Percentiles rank a stretch among this genome's conserved stretches.
Evolutionary conservation across 208 protist genomes (phyloP).

Genomic region (Leishmania guyanensis): DNA sequence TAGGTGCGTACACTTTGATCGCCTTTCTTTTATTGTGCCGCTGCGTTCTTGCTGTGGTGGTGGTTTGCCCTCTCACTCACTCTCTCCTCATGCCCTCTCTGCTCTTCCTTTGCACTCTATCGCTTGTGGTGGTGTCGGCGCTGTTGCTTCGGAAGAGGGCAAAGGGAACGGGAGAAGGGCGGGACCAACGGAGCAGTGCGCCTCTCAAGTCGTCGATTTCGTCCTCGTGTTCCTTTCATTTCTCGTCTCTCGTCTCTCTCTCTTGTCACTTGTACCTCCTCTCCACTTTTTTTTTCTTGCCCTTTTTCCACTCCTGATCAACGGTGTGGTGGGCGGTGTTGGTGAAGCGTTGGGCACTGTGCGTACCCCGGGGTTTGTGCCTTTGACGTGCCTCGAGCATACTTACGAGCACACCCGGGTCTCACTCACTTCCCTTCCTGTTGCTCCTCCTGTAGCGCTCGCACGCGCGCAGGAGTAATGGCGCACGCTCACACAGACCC

Average conservation of each 20-base stretch:
- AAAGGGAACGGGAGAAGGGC: too few species aligned
- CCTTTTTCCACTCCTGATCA: background rate
- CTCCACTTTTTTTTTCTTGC: background rate
- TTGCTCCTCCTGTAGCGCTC: background rate
- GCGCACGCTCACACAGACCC: conserved; percentile 25
- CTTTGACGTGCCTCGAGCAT: background rate
- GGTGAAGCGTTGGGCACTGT: background rate
- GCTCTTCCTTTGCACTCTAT: too few species aligned
- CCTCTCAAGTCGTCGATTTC: too few species aligned
- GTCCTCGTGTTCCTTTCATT: background rate
- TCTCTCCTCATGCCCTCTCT: too few species aligned
- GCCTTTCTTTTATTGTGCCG: too few species aligned
- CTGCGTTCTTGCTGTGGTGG: too few species aligned
- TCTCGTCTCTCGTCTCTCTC: background rate
- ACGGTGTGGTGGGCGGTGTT: background rate
- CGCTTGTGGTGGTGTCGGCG: too few species aligned
- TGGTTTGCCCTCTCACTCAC: too few species aligned
- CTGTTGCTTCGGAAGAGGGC: too few species aligned
- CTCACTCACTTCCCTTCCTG: background rate
- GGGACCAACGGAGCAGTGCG: too few species aligned
- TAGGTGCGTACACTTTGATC: background rate
- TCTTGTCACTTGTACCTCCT: background rate
- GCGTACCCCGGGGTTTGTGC: background rate
- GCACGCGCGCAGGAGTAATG: conserved; percentile 8
- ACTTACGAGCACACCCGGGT: background rate